Base-by-base conservation (phyloP, 305 asterid species). In the Ilex paraguariensis region DNA sequence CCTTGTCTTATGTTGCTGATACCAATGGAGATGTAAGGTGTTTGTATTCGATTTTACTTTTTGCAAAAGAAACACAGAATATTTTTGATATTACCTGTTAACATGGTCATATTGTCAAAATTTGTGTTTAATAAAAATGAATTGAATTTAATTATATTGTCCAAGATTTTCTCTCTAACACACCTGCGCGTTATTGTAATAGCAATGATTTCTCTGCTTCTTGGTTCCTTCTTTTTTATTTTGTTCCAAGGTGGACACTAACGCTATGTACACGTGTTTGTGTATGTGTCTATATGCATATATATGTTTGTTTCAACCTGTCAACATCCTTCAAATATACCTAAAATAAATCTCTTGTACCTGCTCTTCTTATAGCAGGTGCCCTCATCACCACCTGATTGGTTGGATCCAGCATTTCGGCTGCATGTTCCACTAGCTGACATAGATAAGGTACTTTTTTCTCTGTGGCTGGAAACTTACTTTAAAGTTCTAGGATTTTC, bases 371-470 rank as follows among this genome's bases (percentile, higher is more conserved):
- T 7, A 7, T 52, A 13, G 60, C 91, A 92, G 98, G 83, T 74
- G 73, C 74, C 85, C 56, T 70, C 84, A 39, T 80, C 89, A 57
- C 67, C 88, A 36, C 91, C 95, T 65, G 81, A 84, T 71, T 89
- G 96, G 97, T 70, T 89, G 86, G 82, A 87, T 63, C 87, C 95
- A 55, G 82, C 93, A 33, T 53, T 83, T 61, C 97, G 82, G 75
- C 78, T 74, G 72, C 91, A 70, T 58, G 97, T 89, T 62, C 98
- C 98, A 60, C 72, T 92, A 74, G 95, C 75, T 68, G 98, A 92
- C 77, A 95, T 92, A 60, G 98, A 92, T 65, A 92, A 92, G 98
- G 98, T 92, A 58, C 69, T 6, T 60, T 58, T 61, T 62, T 28
- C 56, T 14, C 46, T 53, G 36, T 57, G 7, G 31, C 33, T 48